Conservation (phyloP, 805 yeast species). For the Saccharomycopsis synnaedendra region DNA sequence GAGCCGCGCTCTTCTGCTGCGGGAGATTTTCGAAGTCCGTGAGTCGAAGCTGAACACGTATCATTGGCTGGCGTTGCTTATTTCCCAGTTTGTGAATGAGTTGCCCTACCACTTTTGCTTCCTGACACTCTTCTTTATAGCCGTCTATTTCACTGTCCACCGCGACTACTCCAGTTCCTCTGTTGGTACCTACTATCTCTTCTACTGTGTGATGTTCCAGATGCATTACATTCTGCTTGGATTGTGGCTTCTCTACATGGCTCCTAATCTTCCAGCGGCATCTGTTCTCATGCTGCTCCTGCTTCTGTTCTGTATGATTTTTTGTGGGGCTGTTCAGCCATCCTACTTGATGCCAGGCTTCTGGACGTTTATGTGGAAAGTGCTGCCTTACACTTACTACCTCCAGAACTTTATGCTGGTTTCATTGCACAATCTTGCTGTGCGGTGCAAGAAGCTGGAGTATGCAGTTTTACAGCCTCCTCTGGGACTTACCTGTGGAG, state of each 20-base stretch:
- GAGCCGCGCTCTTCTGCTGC: constrained; percentile 41
- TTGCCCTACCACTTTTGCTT: constrained; percentile 44
- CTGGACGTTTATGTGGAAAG: constrained; percentile 77
- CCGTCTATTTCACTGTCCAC: constrained; percentile 39
- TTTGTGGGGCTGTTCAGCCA: constrained; percentile 57
- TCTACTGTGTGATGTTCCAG: constrained; percentile 38
- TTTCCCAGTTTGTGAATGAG: constrained; percentile 45
- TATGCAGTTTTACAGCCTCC: constrained; percentile 42
- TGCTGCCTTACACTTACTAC: constrained; percentile 63
- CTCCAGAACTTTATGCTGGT: constrained; percentile 41
- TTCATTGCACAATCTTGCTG: constrained; percentile 38
- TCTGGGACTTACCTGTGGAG: constrained; percentile 50
- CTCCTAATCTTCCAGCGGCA: constrained; percentile 61
- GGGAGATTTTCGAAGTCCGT: constrained; percentile 59
- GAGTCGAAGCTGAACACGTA: constrained; percentile 63
- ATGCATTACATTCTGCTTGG: constrained; percentile 41
- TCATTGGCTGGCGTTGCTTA: constrained; percentile 52
- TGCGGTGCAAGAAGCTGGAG: constrained; percentile 39
- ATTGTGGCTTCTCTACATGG: constrained; percentile 40
- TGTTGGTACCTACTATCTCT: constrained; percentile 42
- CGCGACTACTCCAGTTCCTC: constrained; percentile 32
- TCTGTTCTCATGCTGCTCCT: constrained; percentile 45
- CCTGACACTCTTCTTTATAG: constrained; percentile 40
- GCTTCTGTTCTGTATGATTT: constrained; percentile 46
- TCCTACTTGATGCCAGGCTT: constrained; percentile 51